A percentile compares a stretch with the other conserved stretches of the same genome.
phyloP scores from a whole-genome alignment of 2,329 filamentous ascomycete species.

The Hortaea sp. region DNA sequence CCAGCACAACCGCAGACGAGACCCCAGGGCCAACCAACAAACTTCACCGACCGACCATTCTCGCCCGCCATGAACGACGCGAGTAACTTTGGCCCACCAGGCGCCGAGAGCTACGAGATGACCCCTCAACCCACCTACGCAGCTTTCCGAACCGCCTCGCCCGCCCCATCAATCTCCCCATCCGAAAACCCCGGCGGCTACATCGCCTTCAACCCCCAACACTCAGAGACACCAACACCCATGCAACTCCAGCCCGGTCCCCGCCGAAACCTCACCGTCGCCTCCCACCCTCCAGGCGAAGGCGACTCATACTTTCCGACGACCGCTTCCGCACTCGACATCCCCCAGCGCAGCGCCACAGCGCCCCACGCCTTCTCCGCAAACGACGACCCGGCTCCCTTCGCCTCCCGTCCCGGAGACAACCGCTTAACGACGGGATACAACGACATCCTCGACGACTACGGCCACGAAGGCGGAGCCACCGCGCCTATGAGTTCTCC shows the following conservation, averaged over 20 bases:
- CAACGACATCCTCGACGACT: conserved; percentile 16
- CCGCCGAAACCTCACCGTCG: conserved; percentile 11
- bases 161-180: background rate
- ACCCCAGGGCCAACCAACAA: background rate
- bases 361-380: conserved; percentile 5
- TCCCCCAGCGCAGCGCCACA: conserved; percentile 14
- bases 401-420: background rate
- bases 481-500: conserved; percentile 1
- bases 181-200: conserved; percentile 13
- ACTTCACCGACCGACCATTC: conserved; percentile 8
- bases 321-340: background rate
- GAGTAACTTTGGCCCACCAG: conserved; percentile 1
- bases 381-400: background rate
- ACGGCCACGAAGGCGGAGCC: conserved; percentile 6
- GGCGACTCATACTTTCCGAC: conserved; percentile 10
- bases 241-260: conserved; percentile 5
- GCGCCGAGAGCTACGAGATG: conserved; percentile 24
- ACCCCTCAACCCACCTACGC: conserved; percentile 10
- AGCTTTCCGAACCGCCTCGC: background rate
- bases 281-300: conserved; percentile 3
- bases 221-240: conserved; percentile 6
- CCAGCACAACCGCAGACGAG: background rate
- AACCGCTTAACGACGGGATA: conserved; percentile 8
- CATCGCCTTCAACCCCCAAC: conserved; percentile 23
- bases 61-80: conserved; percentile 4